Conservation (phyloP, 306 rosid genomes). For the Phaseolus lunatus region DNA sequence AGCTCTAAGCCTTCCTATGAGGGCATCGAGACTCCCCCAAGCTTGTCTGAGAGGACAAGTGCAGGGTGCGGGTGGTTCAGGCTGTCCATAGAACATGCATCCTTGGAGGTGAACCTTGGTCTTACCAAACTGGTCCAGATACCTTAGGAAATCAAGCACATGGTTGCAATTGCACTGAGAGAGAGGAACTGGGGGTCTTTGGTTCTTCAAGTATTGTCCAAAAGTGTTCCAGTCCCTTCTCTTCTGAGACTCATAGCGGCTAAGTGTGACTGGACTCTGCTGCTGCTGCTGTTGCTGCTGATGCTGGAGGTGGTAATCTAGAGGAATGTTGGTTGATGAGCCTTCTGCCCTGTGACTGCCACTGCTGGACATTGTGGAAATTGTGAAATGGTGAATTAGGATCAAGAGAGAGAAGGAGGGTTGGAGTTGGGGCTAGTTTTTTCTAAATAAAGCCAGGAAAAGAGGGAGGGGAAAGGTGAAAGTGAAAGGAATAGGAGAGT, state of each 20-base stretch:
- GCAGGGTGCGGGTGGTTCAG: slow-evolving; percentile 96
- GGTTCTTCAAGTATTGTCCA: slow-evolving; percentile 89
- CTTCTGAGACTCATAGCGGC: slow-evolving; percentile 95
- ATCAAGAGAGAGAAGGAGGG: neutral
- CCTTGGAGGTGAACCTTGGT: slow-evolving; percentile 93
- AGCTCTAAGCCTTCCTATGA: slow-evolving; percentile 91
- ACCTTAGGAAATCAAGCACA: slow-evolving; percentile 85
- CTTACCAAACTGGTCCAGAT: slow-evolving; percentile 94
- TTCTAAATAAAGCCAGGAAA: slow-evolving; percentile 45
- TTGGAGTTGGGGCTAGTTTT: slow-evolving; percentile 33
- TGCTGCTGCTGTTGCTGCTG: slow-evolving; percentile 16
- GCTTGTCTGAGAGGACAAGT: slow-evolving; percentile 93
- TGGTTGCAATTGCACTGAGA: slow-evolving; percentile 86
- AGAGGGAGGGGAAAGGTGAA: slow-evolving; percentile 39
- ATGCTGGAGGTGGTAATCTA: neutral
- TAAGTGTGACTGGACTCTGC: slow-evolving; percentile 52
- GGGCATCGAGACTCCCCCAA: slow-evolving; percentile 98
- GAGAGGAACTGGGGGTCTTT: slow-evolving; percentile 81
- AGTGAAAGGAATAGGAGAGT: slow-evolving; percentile 76
- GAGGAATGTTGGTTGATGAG: slow-evolving; percentile 48
- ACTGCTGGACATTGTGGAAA: slow-evolving; percentile 50
- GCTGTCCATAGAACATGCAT: slow-evolving; percentile 92
- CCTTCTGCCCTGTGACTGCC: slow-evolving; percentile 56
- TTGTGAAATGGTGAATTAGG: slow-evolving; percentile 11
- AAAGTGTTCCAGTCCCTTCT: slow-evolving; percentile 99